Base-by-base conservation (phyloP, 2,329 filamentous ascomycete genomes). In the Ilyonectria sp. region DNA sequence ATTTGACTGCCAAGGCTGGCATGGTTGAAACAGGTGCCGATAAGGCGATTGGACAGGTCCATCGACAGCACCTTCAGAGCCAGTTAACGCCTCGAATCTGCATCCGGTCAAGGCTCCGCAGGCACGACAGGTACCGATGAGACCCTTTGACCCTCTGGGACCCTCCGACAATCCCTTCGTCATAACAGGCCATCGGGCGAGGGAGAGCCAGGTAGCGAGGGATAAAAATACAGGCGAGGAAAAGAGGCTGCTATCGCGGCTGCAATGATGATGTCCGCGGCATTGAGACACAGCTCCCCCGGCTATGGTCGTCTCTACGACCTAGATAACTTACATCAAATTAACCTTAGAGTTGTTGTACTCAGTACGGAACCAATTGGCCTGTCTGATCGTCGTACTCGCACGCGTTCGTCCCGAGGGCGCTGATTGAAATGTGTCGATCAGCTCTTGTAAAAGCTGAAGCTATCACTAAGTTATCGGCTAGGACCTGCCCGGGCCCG, bases 1-100 rank as follows among this genome's bases (percentile, higher is more conserved):
- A 57, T 11, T 53, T 23, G 26, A 29, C 61, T 68, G 71, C 74
- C 74, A 73, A 76, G 71, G 67, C 62, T 68, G 63, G 63, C 43
- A 71, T 69, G 56, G 66, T 72, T 74, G 65, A 70, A 70, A 54
- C 68, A 75, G 74, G 54, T 76, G 74, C 70, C 74, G 74, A 76
- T 76, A 75, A 76, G 71, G 71, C 74, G 71, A 76, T 76, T 76
- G 74, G 71, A 33, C 69, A 63, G 53, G 49, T 37, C 37, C 49
- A 47, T 49, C 53, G 31, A 52, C 40, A 60, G 44, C 58, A 60
- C 55, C 43, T 62, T 56, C 35, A 40, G 37, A 58, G 60, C 72
- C 73, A 75, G 52, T 70, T 57, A 75, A 62, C 23, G 60, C 54
- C 62, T 57, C 65, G 66, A 63, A 67, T 65, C 61, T 63, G 62